Evolutionary conservation across 495 filamentous ascomycete species (phyloP), one percentile per base, ranked within the genome.

Genomic region (Lindgomyces ingoldianus): DNA sequence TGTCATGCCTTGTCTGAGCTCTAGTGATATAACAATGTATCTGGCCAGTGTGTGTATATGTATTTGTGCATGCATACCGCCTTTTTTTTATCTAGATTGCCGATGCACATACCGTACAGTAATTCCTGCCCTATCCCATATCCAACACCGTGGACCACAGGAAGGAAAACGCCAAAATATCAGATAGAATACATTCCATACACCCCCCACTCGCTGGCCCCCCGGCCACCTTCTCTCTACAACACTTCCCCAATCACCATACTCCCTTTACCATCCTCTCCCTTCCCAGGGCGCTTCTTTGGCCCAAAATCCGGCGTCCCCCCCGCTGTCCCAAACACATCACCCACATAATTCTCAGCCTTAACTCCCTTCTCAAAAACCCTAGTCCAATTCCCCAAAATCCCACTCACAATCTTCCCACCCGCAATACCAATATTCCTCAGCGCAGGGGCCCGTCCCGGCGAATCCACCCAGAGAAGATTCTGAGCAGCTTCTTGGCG

Each of bases 401-500:
- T 88, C 1, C 87, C 89, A 60, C 84, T 70, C 1, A 91, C 83
- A 14, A 92, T 85, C 61, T 87, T 77, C 14, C 86, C 78, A 2
- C 88, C 89, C 0, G 86, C 87, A 8, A 78, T 70, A 72, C 89
- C 90, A 33, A 91, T 82, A 62, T 91, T 92, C 70, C 82, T 55
- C 9, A 87, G 74, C 0, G 73, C 58, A 26, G 83, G 81, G 57
- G 75, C 75, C 62, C 86, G 89, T 0, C 79, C 85, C 49, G 84
- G 87, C 69, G 86, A 83, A 25, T 86, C 69, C 0, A 81, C 67
- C 19, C 82, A 81, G 36, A 87, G 75, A 19, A 91, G 77, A 62
- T 90, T 85, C 16, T 82, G 72, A 19, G 79, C 76, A 0, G 79
- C 77, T 0, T 78, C 76, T 25, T 83, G 71, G 2, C 81, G 84